Evolutionary conservation across 768 basidiomycete species (phyloP), one percentile per base, ranked within the genome.

Genomic region (Leccinum fibrillosum): DNA sequence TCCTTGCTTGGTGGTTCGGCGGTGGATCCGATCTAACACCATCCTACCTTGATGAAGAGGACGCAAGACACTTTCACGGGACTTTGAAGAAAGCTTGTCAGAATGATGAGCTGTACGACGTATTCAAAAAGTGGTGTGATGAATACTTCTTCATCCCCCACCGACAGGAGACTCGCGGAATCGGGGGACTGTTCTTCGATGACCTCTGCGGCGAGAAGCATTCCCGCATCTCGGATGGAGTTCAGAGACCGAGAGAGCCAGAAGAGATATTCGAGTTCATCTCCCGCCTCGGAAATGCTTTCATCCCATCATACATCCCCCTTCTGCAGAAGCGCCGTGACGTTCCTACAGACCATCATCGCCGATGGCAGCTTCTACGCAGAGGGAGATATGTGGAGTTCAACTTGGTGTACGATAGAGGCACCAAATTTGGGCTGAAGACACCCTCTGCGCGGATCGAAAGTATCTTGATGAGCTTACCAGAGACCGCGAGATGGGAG

Each of bases 1-100:
- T 91, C 19, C 75, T 94, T 44, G 87, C 94, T 26, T 98, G 95
- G 94, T 99, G 96, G 97, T 99, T 98, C 69, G 96, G 97, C 19
- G 97, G 97, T 34, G 96, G 96, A 7, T 87, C 86, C 7, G 96
- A 99, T 71, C 81, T 98, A 32, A 99, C 97, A 0, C 96, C 96
- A 1, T 88, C 89, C 4, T 98, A 98, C 73, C 83, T 98, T 17
- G 92, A 86, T 75, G 85, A 86, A 56, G 89, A 90, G 56, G 97
- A 98, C 70, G 92, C 85, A 11, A 68, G 72, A 21, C 92, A 94
- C 70, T 99, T 98, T 76, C 97, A 99, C 76, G 61, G 68, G 17
- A 87, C 86, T 2, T 73, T 95, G 62, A 88, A 91, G 69, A 70
- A 69, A 8, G 90, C 89, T 1, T 95, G 92, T 72, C 88, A 90